Base-by-base conservation (phyloP, 179 eudicot genomes). In the Corrigiola litoralis region DNA sequence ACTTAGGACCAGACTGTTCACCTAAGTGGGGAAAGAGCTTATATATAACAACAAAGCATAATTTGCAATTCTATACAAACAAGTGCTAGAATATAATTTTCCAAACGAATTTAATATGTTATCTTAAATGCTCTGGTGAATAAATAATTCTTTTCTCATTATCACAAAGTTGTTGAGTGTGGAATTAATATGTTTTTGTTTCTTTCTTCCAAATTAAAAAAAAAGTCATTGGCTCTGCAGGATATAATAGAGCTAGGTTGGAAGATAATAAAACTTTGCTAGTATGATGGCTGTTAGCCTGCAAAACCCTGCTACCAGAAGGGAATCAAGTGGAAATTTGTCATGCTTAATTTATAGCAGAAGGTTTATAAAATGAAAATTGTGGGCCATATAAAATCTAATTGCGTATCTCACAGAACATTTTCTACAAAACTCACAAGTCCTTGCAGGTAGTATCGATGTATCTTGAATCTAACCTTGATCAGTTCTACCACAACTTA, bases 241-340 rank as follows among this genome's bases (percentile, higher is more conserved):
- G 59, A 34, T 34, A 71, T 54, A 55, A 54, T 45, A 63, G 34
- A 33, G n/a, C n/a, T n/a, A n/a, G 29, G 58, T 24, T 63, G 31
- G 60, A 13, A 24, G 16, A 40, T 7, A 28, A 18, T 23, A 41
- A 41, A 38, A 58, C 32, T 18, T 37, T 58, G 62, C 25, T 34
- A 37, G 60, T 58, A 73, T 67, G 77, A 73, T 73, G 77, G 77
- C 50, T 69, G 72, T 56, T 61, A 73, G 72, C 68, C 77, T 67
- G 77, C 72, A 73, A 67, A 67, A n/a, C n/a, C 58, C 67, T 73
- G 77, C 77, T 67, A 73, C 77, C 72, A 53, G 63, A 63, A 61
- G 70, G 77, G 76, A 73, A 66, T 73, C 72, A 73, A 67, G 77
- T 61, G 63, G 73, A 67, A 67, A 63, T 38, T 41, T 68, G 65